Conservation (phyloP, 108 stramenopile species). For the Parmales sp. region DNA sequence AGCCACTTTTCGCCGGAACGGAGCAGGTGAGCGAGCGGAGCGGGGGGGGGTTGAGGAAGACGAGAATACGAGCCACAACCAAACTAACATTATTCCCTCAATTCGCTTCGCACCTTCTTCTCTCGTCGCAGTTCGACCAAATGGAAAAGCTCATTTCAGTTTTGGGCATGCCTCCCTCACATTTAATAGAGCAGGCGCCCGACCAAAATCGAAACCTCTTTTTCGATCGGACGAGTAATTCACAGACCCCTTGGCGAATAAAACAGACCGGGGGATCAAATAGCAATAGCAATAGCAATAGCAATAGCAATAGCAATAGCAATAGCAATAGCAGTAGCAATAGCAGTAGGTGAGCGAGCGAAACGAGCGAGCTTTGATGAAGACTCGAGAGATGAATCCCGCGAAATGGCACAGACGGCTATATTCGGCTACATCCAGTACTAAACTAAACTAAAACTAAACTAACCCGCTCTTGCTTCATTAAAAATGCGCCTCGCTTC, state of each 20-base stretch:
- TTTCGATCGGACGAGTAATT: slow-evolving; percentile 44
- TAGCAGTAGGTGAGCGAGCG: too few relatives aligned
- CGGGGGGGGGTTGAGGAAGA: too few relatives aligned
- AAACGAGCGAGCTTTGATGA: too few relatives aligned
- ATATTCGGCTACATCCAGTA: too few relatives aligned
- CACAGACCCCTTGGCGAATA: slow-evolving; percentile 39
- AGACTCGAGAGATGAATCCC: too few relatives aligned
- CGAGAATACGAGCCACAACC: not conserved
- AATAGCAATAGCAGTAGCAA: slow-evolving; percentile 9
- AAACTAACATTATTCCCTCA: not conserved
- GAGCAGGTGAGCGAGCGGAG: slow-evolving; percentile 74
- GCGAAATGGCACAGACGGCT: too few relatives aligned
- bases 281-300: slow-evolving; percentile 20
- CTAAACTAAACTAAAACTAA: too few relatives aligned
- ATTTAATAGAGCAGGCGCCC: slow-evolving; percentile 58
- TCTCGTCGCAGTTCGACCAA: slow-evolving; percentile 56
- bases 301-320: slow-evolving; percentile 19
- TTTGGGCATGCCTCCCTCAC: slow-evolving; percentile 76
- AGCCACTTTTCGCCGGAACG: slow-evolving; percentile 89
- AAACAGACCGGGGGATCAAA: slow-evolving; percentile 8
- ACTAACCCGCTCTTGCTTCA: too few relatives aligned
- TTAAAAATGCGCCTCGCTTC: too few relatives aligned
- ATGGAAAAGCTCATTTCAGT: slow-evolving; percentile 90
- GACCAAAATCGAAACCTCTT: slow-evolving; percentile 62
- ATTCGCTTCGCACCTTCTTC: not conserved